phyloP scores from a whole-genome alignment of 2,329 filamentous ascomycete genomes.

The Geosmithia morbida region DNA sequence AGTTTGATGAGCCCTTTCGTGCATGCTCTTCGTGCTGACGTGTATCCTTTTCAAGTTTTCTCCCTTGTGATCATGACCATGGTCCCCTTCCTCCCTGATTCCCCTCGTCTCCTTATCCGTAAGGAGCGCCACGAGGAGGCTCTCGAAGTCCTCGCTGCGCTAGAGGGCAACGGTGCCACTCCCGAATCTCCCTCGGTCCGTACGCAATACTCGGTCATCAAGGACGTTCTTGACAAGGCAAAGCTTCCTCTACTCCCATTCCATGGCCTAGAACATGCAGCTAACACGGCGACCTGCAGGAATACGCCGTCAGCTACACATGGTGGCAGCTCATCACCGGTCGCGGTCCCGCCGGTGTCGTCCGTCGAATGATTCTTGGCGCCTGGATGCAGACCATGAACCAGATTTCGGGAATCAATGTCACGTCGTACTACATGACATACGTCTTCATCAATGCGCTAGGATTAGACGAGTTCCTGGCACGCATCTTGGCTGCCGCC shows the following conservation, averaged over 20 bases:
- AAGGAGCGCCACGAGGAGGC: constrained; percentile 7
- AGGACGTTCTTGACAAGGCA: constrained; percentile 10
- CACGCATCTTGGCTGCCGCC: constrained; percentile 4
- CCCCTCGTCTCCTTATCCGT: constrained; percentile 8
- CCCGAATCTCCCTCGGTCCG: constrained; percentile 10
- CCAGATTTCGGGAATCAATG: constrained; percentile 12
- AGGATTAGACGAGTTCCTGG: constrained; percentile 1
- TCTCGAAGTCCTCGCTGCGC: constrained; percentile 8
- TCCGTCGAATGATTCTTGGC: constrained; percentile 14
- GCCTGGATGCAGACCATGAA: constrained; percentile 19
- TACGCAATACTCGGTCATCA: constrained; percentile 11
- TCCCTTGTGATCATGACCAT: constrained; percentile 12
- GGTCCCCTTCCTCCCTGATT: constrained; percentile 8
- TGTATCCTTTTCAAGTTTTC: constrained; percentile 13
- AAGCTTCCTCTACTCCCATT: neutral
- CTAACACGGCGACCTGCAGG: neutral
- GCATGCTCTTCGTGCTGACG: constrained; percentile 5
- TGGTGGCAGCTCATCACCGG: neutral
- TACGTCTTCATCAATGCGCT: constrained; percentile 5
- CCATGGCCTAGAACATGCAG: neutral
- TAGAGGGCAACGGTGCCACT: constrained; percentile 6
- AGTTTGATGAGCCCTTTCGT: constrained; percentile 13
- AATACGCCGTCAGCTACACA: neutral
- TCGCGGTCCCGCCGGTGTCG: neutral
- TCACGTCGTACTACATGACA: constrained; percentile 13